Percentiles rank a stretch among this genome's conserved stretches.
Conservation (phyloP, 108 stramenopile genomes). For the Phaeodactylum tricornutum region DNA sequence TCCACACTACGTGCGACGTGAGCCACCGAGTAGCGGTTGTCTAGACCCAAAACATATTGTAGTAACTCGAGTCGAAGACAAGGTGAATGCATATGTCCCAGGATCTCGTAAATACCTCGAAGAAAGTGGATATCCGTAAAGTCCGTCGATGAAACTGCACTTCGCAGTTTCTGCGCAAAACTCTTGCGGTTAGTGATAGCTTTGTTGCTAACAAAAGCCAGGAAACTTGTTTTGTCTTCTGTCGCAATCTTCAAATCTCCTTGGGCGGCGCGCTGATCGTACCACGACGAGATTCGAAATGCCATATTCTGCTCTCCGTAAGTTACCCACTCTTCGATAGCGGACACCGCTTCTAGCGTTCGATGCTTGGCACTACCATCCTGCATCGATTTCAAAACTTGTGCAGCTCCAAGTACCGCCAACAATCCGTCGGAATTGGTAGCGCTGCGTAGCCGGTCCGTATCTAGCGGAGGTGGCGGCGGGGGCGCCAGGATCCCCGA, state of each 20-base stretch:
- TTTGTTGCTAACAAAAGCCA: constrained; percentile 85
- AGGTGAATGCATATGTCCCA: constrained; percentile 69
- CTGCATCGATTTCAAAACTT: constrained; percentile 75
- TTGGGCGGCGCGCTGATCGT: constrained; percentile 81
- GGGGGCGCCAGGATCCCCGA: constrained; percentile 21
- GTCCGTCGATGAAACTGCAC: constrained; percentile 45
- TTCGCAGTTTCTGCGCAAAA: constrained; percentile 69
- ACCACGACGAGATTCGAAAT: constrained; percentile 84
- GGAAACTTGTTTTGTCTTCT: constrained; percentile 58
- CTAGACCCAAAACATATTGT: constrained; percentile 84
- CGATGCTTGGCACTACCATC: constrained; percentile 66
- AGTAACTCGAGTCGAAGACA: constrained; percentile 81
- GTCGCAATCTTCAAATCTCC: constrained; percentile 80
- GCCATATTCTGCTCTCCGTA: constrained; percentile 79
- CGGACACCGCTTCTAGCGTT: constrained; percentile 52
- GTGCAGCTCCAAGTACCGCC: constrained; percentile 76
- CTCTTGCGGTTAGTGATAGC: constrained; percentile 73
- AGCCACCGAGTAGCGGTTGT: constrained; percentile 81
- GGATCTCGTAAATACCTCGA: constrained; percentile 47
- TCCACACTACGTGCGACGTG: constrained; percentile 76
- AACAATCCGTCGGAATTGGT: constrained; percentile 84
- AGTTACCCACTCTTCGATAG: constrained; percentile 85
- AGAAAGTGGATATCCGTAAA: constrained; percentile 64
- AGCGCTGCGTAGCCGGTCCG: constrained; percentile 74
- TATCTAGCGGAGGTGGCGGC: constrained; percentile 86